phyloP scores from a whole-genome alignment of 2,329 filamentous ascomycete genomes.

The Fusarium odoratissimum region DNA sequence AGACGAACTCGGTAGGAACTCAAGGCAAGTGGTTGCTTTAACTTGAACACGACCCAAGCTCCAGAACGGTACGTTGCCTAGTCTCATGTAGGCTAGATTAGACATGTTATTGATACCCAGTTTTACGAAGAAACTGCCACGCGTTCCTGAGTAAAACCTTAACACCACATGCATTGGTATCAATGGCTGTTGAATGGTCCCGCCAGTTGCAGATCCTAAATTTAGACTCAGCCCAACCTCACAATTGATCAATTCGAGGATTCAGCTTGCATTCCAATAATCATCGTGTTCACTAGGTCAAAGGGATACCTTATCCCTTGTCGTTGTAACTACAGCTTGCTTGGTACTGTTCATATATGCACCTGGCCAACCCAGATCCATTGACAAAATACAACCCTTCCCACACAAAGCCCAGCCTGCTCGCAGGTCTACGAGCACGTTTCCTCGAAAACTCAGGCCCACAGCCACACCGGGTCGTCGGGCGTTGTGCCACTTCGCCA shows the following conservation, averaged over 20 bases:
- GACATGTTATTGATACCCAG: slow-evolving; percentile 28
- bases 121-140: slow-evolving; percentile 24
- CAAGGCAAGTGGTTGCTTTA: not conserved
- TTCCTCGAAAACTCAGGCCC: slow-evolving; percentile 23
- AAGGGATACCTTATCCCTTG: slow-evolving; percentile 29
- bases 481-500: slow-evolving; percentile 17
- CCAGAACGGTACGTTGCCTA: not conserved
- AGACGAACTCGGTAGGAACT: not conserved
- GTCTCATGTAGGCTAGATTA: slow-evolving; percentile 18
- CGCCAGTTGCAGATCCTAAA: slow-evolving; percentile 13
- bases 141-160: slow-evolving; percentile 29
- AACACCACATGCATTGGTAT: not conserved
- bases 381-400: slow-evolving; percentile 18
- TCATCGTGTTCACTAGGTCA: slow-evolving; percentile 41
- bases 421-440: slow-evolving; percentile 14
- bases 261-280: slow-evolving; percentile 42
- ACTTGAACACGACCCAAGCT: not conserved
- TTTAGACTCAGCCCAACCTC: not conserved
- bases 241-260: not conserved
- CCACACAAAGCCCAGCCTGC: slow-evolving; percentile 19
- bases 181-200: slow-evolving; percentile 1
- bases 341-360: slow-evolving; percentile 33
- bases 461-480: slow-evolving; percentile 3
- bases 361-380: slow-evolving; percentile 26
- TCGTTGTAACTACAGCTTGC: slow-evolving; percentile 35